Conservation (phyloP, 1,284 basidiomycete genomes). For the Phlebopus sp. region DNA sequence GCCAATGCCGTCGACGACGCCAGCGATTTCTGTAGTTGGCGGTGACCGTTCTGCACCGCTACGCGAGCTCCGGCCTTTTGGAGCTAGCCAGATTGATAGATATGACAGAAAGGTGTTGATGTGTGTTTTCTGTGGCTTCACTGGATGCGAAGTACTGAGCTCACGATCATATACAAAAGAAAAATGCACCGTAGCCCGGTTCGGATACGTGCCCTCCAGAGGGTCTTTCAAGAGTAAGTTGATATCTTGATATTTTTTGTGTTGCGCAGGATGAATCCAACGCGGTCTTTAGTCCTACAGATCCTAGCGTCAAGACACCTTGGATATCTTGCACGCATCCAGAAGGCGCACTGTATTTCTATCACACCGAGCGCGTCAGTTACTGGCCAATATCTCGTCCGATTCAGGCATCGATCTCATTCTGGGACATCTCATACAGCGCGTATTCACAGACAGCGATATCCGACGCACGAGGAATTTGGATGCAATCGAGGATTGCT, state of each 20-base stretch:
- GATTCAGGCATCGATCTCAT: too few species aligned
- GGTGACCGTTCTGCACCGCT: neutral
- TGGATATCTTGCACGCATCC: constrained; percentile 8
- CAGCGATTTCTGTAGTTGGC: neutral
- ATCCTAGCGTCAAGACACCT: neutral
- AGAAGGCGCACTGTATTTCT: constrained; percentile 11
- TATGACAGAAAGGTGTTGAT: neutral
- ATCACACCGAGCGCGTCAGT: constrained; percentile 4
- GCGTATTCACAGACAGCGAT: constrained; percentile 3
- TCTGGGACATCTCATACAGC: neutral
- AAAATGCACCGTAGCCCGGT: neutral
- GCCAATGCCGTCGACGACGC: neutral
- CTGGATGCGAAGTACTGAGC: neutral
- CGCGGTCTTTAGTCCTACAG: neutral
- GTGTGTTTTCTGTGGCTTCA: neutral
- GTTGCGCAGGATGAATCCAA: neutral
- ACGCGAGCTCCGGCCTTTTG: neutral
- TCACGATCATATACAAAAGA: neutral
- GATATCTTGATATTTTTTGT: neutral
- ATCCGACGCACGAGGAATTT: neutral
- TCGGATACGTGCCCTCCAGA: neutral
- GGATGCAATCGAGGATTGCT: neutral
- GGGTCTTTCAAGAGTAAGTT: neutral
- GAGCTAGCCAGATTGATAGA: neutral
- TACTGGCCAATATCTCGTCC: neutral